Conservation (phyloP, 2,329 filamentous ascomycete genomes). For the Rhynchosporium secalis region DNA sequence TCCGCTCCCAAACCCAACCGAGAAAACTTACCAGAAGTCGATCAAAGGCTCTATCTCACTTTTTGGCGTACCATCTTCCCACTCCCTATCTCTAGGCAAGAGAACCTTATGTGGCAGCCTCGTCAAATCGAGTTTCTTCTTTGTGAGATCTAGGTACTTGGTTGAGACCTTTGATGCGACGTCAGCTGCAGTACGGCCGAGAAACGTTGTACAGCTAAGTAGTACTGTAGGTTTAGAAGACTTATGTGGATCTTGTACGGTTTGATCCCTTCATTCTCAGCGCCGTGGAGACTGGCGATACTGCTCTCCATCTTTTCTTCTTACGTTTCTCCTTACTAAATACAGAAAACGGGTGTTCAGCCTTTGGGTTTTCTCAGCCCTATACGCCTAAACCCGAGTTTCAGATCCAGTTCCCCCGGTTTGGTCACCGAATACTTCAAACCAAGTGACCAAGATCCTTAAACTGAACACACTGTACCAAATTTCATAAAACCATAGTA, state of each 20-base stretch:
- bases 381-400: background rate
- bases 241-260: constrained; percentile 60
- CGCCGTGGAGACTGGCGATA: constrained; percentile 13
- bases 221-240: constrained; percentile 19
- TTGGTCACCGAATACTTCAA: too few species aligned
- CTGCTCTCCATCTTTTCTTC: constrained; percentile 16
- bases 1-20: background rate
- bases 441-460: too few species aligned
- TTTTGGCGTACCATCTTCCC: constrained; percentile 57
- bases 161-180: constrained; percentile 55
- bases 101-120: constrained; percentile 61
- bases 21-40: constrained; percentile 58
- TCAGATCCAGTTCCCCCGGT: too few species aligned
- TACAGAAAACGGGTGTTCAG: background rate
- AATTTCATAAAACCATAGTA: too few species aligned
- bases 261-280: constrained; percentile 45
- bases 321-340: background rate
- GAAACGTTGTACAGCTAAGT: constrained; percentile 46
- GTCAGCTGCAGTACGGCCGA: constrained; percentile 17
- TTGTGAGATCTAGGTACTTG: constrained; percentile 66
- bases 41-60: constrained; percentile 62
- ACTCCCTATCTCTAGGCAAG: constrained; percentile 49
- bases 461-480: too few species aligned
- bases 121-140: constrained; percentile 66
- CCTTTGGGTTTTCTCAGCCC: constrained; percentile 2